Percentiles rank a stretch among this genome's conserved stretches.
Conservation (phyloP, 495 filamentous ascomycete genomes). For the Neurospora sp. region DNA sequence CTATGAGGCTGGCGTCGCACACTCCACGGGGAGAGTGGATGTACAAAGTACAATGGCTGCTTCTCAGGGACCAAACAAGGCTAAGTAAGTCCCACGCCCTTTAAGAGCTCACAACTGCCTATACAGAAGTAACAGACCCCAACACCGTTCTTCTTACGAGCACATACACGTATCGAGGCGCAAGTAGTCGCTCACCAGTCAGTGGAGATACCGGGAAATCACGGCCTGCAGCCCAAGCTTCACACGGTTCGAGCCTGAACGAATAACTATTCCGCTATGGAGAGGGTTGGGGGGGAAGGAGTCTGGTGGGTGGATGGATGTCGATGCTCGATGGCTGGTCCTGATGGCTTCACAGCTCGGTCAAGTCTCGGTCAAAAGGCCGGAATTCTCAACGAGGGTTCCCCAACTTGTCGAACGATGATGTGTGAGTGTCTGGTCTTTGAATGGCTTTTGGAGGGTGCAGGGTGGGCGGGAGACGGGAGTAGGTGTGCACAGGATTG, state of each 20-base stretch:
- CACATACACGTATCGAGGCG: not conserved
- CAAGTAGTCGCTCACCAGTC: not conserved
- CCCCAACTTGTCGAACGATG: not conserved
- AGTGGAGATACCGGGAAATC: not conserved
- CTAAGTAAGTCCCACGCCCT: too few species aligned
- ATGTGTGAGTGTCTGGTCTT: not conserved
- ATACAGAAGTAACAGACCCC: not conserved
- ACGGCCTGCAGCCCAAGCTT: not conserved
- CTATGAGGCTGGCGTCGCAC: too few species aligned
- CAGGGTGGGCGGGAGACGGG: too few species aligned
- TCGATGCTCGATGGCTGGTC: not conserved
- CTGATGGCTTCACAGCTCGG: not conserved
- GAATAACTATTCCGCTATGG: not conserved
- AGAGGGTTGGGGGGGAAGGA: not conserved
- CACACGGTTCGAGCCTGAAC: not conserved
- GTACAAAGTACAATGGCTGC: too few species aligned
- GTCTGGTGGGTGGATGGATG: not conserved
- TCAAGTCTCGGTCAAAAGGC: not conserved
- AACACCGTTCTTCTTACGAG: not conserved
- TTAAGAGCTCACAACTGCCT: not conserved
- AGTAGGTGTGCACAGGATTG: too few species aligned
- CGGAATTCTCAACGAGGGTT: not conserved
- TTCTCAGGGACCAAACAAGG: too few species aligned
- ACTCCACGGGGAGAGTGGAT: too few species aligned
- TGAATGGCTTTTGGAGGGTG: not conserved